phyloP scores from a whole-genome alignment of 345 rosid species.

The Citrus australasica region DNA sequence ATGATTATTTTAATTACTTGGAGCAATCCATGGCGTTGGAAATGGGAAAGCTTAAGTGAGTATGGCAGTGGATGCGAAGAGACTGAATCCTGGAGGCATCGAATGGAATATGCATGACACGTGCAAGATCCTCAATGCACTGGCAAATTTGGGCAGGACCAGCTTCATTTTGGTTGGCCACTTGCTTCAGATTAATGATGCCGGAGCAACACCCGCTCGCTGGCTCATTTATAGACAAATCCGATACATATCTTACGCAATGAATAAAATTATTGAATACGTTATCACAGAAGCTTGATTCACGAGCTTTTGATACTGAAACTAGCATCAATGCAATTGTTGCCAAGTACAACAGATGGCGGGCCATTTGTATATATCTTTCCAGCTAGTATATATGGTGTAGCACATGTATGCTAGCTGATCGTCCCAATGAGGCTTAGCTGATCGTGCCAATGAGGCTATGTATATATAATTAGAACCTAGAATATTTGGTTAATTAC shows the following conservation, averaged over 20 bases:
- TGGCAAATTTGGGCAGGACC: slow-evolving; percentile 19
- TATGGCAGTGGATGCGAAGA: slow-evolving; percentile 12
- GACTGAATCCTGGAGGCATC: slow-evolving; percentile 9
- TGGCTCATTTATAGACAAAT: background rate
- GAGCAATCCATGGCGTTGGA: slow-evolving; percentile 41
- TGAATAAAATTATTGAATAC: background rate
- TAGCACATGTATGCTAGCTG: too few species aligned
- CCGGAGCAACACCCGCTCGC: slow-evolving; percentile 9
- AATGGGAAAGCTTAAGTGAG: slow-evolving; percentile 29
- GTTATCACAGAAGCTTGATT: background rate
- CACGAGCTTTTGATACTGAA: background rate
- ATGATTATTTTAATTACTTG: slow-evolving; percentile 18
- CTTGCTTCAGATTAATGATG: slow-evolving; percentile 13
- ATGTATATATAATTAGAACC: background rate
- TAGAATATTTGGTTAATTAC: background rate
- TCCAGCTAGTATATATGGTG: background rate
- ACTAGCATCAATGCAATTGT: background rate
- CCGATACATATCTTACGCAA: background rate
- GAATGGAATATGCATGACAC: slow-evolving; percentile 13
- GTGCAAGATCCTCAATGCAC: slow-evolving; percentile 31
- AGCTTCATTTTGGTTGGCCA: background rate
- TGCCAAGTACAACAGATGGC: background rate
- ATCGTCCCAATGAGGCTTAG: too few species aligned
- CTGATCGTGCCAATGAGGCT: background rate
- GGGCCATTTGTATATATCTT: background rate